Base-by-base conservation (phyloP, 176 grass and related monocot species). In the Oryza australiensis region DNA sequence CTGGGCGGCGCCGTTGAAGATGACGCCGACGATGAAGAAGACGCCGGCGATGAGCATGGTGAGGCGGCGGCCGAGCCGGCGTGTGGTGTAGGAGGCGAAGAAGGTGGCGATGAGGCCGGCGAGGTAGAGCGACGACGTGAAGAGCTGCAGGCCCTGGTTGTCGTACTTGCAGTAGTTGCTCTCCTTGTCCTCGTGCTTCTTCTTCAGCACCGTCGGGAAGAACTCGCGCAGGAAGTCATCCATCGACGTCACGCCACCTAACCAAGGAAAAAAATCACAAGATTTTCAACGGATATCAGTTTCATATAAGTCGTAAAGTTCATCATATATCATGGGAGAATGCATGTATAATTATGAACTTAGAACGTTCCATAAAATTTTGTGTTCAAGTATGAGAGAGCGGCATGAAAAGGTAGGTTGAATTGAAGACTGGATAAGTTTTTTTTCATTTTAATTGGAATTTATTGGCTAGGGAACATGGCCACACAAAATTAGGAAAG, bases 151-250 rank as follows among this genome's bases (percentile, higher is more conserved):
- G 20, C 74, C 88, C 65, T 98, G 92, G 88, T 89, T 94, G 75
- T 97, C 92, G 41, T 97, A 97, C 90, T 94, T 97, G 84, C 95
- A 97, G 81, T 97, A 97, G 86, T 94, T 97, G 90, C 92, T 94
- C 15, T 98, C 95, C 78, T 80, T 92, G n/a, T 86, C 74, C 84
- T 84, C 75, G 34, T 86, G 11, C 78, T 98, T 98, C 75, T 81
- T 86, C 5, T 38, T 81, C 79, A 93, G 84, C 86, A 98, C 95
- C 74, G 3, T 2, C 59, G 95, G 95, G 62, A 98, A 98, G 78
- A 98, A 98, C 81, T 98, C 75, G 1, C 23, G 27, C 40, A 90
- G 40, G 70, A 97, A 97, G 80, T 97, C 94, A 3, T 97, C 89
- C 91, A 94, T 97, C 18, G 84, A 82, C 0, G 94, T 88, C 71